These are phyloP conservation scores for Trichoderma asperelloides DNA, from an alignment of 495 filamentous ascomycete species.

Conservation along the genomic window DNA sequence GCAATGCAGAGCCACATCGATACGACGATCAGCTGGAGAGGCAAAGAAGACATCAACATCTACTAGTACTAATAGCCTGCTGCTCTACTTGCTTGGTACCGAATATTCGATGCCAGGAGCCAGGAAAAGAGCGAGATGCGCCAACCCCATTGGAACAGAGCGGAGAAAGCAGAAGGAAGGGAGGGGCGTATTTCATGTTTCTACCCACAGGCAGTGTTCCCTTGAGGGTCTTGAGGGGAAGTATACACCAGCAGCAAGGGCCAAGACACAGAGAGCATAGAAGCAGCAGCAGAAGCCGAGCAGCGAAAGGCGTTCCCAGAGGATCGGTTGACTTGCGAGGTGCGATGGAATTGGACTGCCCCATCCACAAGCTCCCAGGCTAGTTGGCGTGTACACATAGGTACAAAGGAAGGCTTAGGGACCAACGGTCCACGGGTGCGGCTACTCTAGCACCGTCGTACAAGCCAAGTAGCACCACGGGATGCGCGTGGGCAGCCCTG, in stretches of 20 bases:
- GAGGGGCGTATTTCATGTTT: neutral
- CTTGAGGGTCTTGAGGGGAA: neutral
- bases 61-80: too few relatives aligned
- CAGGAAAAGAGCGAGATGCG: neutral
- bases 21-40: neutral
- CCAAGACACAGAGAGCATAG: neutral
- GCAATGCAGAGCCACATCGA: neutral
- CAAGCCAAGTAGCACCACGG: neutral
- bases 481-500: conserved; percentile 8
- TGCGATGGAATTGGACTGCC: neutral
- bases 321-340: conserved; percentile 6
- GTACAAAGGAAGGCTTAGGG: neutral
- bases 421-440: conserved; percentile 3
- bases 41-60: neutral
- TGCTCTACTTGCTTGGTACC: neutral
- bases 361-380: neutral
- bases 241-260: neutral
- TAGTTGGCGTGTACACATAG: neutral
- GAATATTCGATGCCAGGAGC: neutral
- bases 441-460: conserved; percentile 7
- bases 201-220: neutral
- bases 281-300: conserved; percentile 1
- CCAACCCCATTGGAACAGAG: neutral
- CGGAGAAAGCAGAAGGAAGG: neutral
- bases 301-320: neutral